Evolutionary conservation across 257 asterid species (phyloP).

Genomic region (Penstemon newberryi): DNA sequence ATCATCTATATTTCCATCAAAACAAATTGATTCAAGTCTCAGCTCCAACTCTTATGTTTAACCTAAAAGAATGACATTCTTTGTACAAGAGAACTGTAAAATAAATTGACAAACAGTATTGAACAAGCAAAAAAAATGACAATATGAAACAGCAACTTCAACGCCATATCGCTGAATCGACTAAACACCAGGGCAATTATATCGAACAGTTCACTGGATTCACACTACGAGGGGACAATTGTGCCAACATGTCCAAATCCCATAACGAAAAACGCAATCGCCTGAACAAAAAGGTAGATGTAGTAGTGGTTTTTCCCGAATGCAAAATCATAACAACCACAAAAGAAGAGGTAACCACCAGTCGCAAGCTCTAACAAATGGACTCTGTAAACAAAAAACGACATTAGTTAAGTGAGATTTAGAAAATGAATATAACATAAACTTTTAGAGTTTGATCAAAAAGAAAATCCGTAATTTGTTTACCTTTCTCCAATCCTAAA

Average conservation of each 20-base stretch:
- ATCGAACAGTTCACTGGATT: background rate
- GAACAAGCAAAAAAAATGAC: background rate
- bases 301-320: conserved; percentile 61
- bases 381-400: conserved; percentile 39
- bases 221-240: conserved; percentile 49
- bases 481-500: conserved; percentile 78
- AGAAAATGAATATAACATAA: background rate
- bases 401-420: background rate
- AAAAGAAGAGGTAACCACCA: conserved; percentile 66
- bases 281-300: conserved; percentile 67
- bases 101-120: conserved; percentile 22
- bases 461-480: background rate
- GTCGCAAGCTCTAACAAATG: conserved; percentile 66
- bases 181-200: background rate
- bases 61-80: conserved; percentile 55
- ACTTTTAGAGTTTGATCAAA: background rate
- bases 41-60: conserved; percentile 48
- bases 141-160: conserved; percentile 21
- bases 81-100: conserved; percentile 35
- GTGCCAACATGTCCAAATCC: conserved; percentile 88
- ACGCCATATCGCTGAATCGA: conserved; percentile 24
- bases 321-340: conserved; percentile 71
- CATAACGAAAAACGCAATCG: conserved; percentile 64
- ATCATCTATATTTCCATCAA: conserved; percentile 38
- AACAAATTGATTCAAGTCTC: conserved; percentile 41